These are phyloP conservation scores for Phytophthora colocasiae DNA, from an alignment of 352 stramenopile species.

Conservation along the genomic window DNA sequence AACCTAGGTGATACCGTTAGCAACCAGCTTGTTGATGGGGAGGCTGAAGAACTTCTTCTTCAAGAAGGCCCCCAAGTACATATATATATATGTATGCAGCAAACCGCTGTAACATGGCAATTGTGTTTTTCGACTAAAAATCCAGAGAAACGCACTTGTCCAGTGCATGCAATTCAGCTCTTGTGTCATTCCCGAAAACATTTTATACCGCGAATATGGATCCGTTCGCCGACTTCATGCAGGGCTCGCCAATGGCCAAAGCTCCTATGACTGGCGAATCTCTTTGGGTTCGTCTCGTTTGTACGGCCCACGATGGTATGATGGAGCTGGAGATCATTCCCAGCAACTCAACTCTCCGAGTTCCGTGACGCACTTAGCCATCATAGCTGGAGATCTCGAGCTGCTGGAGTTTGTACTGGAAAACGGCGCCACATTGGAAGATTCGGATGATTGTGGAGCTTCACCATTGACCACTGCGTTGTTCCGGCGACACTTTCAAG, in stretches of 20 bases:
- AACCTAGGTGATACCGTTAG: too few relatives aligned
- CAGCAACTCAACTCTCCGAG: slow-evolving; percentile 2
- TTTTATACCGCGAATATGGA: slow-evolving; percentile 4
- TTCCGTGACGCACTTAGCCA: slow-evolving; percentile 42
- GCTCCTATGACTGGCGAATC: slow-evolving; percentile 19
- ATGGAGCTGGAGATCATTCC: slow-evolving; percentile 9
- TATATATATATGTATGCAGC: too few relatives aligned
- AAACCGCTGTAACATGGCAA: not conserved
- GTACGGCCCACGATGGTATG: slow-evolving; percentile 2
- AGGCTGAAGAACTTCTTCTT: too few relatives aligned
- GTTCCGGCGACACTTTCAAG: slow-evolving; percentile 16
- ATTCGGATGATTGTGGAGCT: slow-evolving; percentile 17
- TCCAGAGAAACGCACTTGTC: slow-evolving; percentile 22
- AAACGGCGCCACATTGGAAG: slow-evolving; percentile 18
- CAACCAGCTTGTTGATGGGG: slow-evolving; percentile 14
- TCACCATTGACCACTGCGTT: slow-evolving; percentile 28
- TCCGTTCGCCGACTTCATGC: slow-evolving; percentile 32
- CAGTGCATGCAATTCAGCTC: slow-evolving; percentile 8
- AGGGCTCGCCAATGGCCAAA: slow-evolving; percentile 16
- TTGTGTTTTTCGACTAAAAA: slow-evolving; percentile 28
- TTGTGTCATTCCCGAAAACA: slow-evolving; percentile 17
- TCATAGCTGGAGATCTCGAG: slow-evolving; percentile 26
- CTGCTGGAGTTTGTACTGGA: slow-evolving; percentile 40
- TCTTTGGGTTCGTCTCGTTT: slow-evolving; percentile 21
- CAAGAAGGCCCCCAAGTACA: too few relatives aligned